phyloP scores from a whole-genome alignment of 345 rosid genomes.

The Rhodamnia rubescens region DNA sequence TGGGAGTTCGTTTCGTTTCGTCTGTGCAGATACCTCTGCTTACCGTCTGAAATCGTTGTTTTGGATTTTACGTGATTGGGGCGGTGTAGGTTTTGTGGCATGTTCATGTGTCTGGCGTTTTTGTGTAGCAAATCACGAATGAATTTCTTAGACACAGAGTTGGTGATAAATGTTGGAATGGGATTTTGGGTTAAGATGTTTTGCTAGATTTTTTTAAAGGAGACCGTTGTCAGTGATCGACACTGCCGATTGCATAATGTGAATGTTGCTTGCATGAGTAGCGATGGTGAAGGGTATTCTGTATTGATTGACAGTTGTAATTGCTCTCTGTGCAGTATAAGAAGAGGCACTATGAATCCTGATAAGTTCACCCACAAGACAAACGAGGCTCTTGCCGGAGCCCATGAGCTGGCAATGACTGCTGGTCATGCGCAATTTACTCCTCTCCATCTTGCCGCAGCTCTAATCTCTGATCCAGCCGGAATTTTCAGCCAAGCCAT shows the following conservation, averaged over 20 bases:
- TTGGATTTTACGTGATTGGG: neutral
- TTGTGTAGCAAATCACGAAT: neutral
- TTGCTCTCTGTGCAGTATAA: neutral
- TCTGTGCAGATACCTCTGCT: neutral
- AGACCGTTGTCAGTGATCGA: neutral
- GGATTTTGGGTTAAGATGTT: neutral
- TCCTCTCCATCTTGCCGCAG: constrained; percentile 67
- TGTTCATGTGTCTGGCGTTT: neutral
- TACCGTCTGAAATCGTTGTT: neutral
- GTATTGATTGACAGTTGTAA: neutral
- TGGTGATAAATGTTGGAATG: neutral
- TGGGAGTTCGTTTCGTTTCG: neutral
- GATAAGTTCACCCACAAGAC: constrained; percentile 92
- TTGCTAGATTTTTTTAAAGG: neutral
- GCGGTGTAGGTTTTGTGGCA: neutral
- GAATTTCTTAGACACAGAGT: neutral
- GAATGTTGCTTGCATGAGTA: neutral
- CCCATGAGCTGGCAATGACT: constrained; percentile 54
- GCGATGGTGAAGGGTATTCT: neutral
- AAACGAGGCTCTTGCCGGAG: constrained; percentile 53
- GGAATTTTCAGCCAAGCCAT: constrained; percentile 69
- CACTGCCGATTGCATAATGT: neutral
- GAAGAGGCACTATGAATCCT: constrained; percentile 51
- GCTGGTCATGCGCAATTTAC: constrained; percentile 79
- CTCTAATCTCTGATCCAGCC: constrained; percentile 54